Evolutionary conservation across 2,329 filamentous ascomycete species (phyloP), one percentile per base, ranked within the genome.

Genomic region (Dothistroma pini): DNA sequence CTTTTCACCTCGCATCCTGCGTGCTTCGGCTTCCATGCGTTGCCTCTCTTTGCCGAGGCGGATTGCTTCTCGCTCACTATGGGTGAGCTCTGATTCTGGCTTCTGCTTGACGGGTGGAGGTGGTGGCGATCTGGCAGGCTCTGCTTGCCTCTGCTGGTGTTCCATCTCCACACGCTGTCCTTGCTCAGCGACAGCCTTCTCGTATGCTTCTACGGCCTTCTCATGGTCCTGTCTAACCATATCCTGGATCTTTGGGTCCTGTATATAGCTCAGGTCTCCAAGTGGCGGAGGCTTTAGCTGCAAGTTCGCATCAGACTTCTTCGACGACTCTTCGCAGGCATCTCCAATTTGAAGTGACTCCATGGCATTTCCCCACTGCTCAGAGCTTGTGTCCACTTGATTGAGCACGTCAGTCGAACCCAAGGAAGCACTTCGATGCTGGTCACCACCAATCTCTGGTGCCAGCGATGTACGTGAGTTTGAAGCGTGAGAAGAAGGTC

Each of bases 191-290:
- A 89, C 74, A 11, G 86, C 84, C 69, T 85, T 81, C 31, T 88
- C 83, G 71, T 91, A 89, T 9, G 80, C 79, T 70, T 90, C 90
- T 34, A 85, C 78, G 0, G 80, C 79, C 12, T 83, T 81, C 56
- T 84, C 84, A 58, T 86, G 81, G 68, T 91, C 87, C 60, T 87
- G 89, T 68, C 90, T 86, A 1, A 86, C 88, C 47, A 86, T 80
- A 68, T 89, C 90, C 9, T 85, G 84, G 31, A 84, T 79, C 7
- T 85, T 83, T 69, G 88, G 88, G 74, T 90, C 86, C 1, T 81
- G 76, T 70, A 85, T 87, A 52, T 80, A 76, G 50, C 79, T 78
- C 1, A 87, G 72, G 66, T 91, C 82, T 25, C 58, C 58, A 1
- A 88, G 82, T 2, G 79, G 75, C 1, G 78, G 62, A 21, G 73